A percentile compares a stretch with the other conserved stretches of the same genome.
Evolutionary conservation across 2,329 filamentous ascomycete species (phyloP).

Genomic region (Hypoxylon sp.): DNA sequence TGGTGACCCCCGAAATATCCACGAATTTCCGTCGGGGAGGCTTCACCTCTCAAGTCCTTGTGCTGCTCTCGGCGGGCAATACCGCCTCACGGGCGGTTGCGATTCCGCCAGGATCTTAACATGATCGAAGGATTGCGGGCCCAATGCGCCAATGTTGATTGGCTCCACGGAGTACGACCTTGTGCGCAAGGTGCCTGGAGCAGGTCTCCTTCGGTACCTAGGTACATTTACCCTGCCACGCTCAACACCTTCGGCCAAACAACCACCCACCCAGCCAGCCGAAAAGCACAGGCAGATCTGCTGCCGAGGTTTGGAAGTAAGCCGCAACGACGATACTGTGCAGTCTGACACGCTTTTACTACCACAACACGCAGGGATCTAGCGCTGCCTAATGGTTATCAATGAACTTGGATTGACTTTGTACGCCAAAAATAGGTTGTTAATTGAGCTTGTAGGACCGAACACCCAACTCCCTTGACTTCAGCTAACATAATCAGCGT

Average conservation of each 20-base stretch:
- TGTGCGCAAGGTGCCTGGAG: constrained; percentile 36
- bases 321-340: constrained; percentile 14
- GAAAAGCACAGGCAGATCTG: constrained; percentile 11
- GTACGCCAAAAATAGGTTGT: background rate
- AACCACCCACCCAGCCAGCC: constrained; percentile 36
- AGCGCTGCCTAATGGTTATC: background rate
- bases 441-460: constrained; percentile 13
- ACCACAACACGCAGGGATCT: background rate
- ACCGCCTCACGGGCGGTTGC: constrained; percentile 28
- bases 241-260: constrained; percentile 36
- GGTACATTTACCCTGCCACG: constrained; percentile 13
- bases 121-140: constrained; percentile 36
- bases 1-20: constrained; percentile 32
- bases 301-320: constrained; percentile 27
- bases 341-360: constrained; percentile 1
- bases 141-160: constrained; percentile 38
- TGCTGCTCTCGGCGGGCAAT: constrained; percentile 26
- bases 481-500: constrained; percentile 3
- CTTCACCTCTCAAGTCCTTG: constrained; percentile 11
- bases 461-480: background rate
- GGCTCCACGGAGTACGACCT: constrained; percentile 31
- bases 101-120: constrained; percentile 33
- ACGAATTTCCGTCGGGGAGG: constrained; percentile 37
- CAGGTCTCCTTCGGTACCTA: constrained; percentile 3
- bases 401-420: background rate